Conservation (phyloP, 2,329 filamentous ascomycete genomes). For the Scedosporium dehoogii region DNA sequence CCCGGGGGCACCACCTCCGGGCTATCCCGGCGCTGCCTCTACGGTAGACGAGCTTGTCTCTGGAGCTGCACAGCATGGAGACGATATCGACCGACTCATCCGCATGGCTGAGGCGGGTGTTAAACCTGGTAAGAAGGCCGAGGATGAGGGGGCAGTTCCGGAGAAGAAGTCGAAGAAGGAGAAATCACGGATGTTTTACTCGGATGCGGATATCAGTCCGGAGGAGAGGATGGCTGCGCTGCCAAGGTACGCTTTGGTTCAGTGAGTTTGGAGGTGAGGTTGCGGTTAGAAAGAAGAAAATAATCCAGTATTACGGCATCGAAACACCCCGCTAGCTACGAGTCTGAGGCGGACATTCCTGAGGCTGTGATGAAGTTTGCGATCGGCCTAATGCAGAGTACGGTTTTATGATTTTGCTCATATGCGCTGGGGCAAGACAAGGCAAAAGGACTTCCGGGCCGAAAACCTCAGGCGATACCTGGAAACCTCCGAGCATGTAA, state of each 20-base stretch:
- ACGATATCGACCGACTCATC: slow-evolving; percentile 57
- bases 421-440: slow-evolving; percentile 1
- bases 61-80: slow-evolving; percentile 26
- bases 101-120: slow-evolving; percentile 55
- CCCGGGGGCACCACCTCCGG: slow-evolving; percentile 15
- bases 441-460: background rate
- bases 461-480: slow-evolving; percentile 1
- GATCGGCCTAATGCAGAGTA: background rate
- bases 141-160: slow-evolving; percentile 25
- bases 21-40: slow-evolving; percentile 24
- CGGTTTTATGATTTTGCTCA: background rate
- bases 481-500: slow-evolving; percentile 5
- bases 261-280: slow-evolving; percentile 14
- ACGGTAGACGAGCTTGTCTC: slow-evolving; percentile 6
- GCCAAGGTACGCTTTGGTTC: slow-evolving; percentile 63
- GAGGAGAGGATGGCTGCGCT: slow-evolving; percentile 83
- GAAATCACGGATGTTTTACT: slow-evolving; percentile 69
- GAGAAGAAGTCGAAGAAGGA: slow-evolving; percentile 61
- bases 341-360: no score
- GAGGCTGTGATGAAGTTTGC: background rate
- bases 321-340: background rate
- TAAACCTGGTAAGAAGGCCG: slow-evolving; percentile 32
- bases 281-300: background rate
- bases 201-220: slow-evolving; percentile 67
- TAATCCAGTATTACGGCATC: background rate